A percentile compares a stretch with the other conserved stretches of the same genome.
Evolutionary conservation across 1,284 basidiomycete species (phyloP).

Genomic region (Tylopilus orsonianus): DNA sequence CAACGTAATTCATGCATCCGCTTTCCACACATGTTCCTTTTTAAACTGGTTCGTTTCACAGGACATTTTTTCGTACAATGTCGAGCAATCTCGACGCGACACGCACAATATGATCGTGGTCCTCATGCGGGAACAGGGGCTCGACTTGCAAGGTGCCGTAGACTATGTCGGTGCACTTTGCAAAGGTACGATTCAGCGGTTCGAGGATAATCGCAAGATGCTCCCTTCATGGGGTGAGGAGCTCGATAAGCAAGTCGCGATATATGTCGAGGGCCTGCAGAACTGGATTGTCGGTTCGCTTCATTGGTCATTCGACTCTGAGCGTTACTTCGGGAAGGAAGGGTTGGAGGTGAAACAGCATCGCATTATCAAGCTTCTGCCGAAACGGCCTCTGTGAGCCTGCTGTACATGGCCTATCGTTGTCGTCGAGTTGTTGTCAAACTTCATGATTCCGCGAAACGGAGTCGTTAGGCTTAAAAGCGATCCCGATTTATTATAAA

Average conservation of each 20-base stretch:
- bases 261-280: constrained; percentile 52
- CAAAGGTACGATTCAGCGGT: constrained; percentile 45
- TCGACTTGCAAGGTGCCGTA: constrained; percentile 50
- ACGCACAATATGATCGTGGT: constrained; percentile 61
- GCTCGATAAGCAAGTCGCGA: constrained; percentile 47
- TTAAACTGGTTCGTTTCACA: constrained; percentile 24
- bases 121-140: constrained; percentile 51
- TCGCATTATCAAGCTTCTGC: constrained; percentile 46
- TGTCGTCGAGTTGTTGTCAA: not conserved
- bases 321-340: constrained; percentile 52
- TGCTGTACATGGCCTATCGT: not conserved
- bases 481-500: constrained; percentile 8
- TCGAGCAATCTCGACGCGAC: constrained; percentile 56
- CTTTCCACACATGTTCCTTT: not conserved
- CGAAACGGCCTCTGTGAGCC: constrained; percentile 26
- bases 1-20: constrained; percentile 42
- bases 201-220: constrained; percentile 41
- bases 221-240: constrained; percentile 55
- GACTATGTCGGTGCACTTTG: constrained; percentile 55
- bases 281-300: constrained; percentile 60
- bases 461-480: not conserved
- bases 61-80: constrained; percentile 65
- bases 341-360: constrained; percentile 48
- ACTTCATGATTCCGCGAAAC: not conserved
- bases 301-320: constrained; percentile 60